Evolutionary conservation across 495 filamentous ascomycete genomes (phyloP), one percentile per base, ranked within the genome.

Genomic region (Annulohypoxylon moriforme): DNA sequence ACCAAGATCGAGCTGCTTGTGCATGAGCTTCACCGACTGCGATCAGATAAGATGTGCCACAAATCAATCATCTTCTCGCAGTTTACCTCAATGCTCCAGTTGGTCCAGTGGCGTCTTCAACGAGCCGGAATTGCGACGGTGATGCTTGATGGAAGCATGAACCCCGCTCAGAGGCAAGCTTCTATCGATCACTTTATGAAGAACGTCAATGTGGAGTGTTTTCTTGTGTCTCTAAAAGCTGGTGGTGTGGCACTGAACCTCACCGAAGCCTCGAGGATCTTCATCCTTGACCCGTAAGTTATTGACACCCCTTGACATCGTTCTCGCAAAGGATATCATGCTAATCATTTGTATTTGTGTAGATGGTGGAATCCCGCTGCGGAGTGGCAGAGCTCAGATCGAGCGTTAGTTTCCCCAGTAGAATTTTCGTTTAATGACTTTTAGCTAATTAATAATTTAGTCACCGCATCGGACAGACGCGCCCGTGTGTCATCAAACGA

Each of bases 301-400:
- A 52, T 29, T 27, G 13, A 52, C 29, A 14, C n/a, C 40, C n/a
- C 16, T 6, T 7, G 13, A 6, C 3, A 7, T 18, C 6, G 9
- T 8, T 57, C 18, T 52, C 34, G 31, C 56, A 58, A 16, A 68
- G 81, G 60, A 82, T 46, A 22, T 60, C 7, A 25, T 69, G 47
- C 76, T 76, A 69, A 75, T 53, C 14, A 71, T 34, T 29, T 13
- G 13, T 50, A 3, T 68, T 13, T 75, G 2, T 69, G 20, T 74
- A 92, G 90, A 60, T 97, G 94, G 94, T 97, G 95, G 95, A 98
- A 98, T 68, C 95, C 95, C 3, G 94, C 94, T 20, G 94, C 94
- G 4, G 96, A 99, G 84, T 98, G 96, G 95, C 96, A 99, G 76
- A n/a, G n/a, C n/a, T n/a, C n/a, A n/a, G n/a, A n/a, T n/a, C n/a